Evolutionary conservation across 345 rosid species (phyloP).

Genomic region (Psidium guajava): DNA sequence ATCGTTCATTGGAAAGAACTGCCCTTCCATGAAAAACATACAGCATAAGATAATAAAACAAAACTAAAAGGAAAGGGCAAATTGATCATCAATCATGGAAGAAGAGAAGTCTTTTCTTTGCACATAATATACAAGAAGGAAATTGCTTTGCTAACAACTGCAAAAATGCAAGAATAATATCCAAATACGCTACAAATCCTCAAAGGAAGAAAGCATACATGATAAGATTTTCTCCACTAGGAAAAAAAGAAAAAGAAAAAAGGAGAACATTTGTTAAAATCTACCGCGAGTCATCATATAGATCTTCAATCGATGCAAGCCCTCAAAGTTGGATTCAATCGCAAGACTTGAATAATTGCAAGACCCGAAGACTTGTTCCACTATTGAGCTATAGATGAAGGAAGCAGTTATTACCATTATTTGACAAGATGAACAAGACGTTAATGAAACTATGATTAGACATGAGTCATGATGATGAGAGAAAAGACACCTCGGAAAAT

Average conservation of each 20-base stretch:
- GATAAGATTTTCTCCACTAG: not conserved
- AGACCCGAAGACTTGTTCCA: not conserved
- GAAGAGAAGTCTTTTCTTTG: not conserved
- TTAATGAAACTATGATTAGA: not conserved
- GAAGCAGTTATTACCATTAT: not conserved
- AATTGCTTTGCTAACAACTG: not conserved
- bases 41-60: not conserved
- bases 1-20: constrained; percentile 69
- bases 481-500: not conserved
- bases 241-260: not conserved
- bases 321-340: not conserved
- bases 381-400: not conserved
- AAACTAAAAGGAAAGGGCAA: not conserved
- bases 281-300: not conserved
- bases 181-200: not conserved
- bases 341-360: not conserved
- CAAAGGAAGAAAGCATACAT: not conserved
- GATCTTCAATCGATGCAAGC: not conserved
- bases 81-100: not conserved
- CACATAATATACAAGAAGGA: not conserved
- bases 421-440: not conserved
- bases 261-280: not conserved
- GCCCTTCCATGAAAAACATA: constrained; percentile 1
- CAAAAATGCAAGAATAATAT: not conserved
- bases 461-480: not conserved